phyloP scores from a whole-genome alignment of 495 filamentous ascomycete genomes.

The Massariosphaeria phaeospora region DNA sequence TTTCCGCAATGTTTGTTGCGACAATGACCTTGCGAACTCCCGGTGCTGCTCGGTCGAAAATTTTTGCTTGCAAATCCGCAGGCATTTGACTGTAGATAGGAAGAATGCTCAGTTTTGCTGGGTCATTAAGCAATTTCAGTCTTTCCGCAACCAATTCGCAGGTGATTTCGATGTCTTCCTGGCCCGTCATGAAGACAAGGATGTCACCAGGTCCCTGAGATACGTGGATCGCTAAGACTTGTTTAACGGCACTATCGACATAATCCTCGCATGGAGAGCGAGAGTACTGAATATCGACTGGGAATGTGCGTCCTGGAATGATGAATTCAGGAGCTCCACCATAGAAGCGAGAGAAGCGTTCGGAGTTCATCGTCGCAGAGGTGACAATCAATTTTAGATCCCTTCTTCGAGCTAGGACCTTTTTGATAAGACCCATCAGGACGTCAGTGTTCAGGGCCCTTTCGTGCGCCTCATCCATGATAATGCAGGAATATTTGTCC shows the following conservation, averaged over 20 bases:
- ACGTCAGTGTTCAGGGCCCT: conserved; percentile 96
- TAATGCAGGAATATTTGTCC: conserved; percentile 95
- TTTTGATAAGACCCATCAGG: conserved; percentile 95
- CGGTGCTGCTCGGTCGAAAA: conserved; percentile 85
- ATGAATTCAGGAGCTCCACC: conserved; percentile 97
- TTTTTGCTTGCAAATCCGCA: conserved; percentile 93
- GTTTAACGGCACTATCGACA: conserved; percentile 93
- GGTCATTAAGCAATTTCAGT: conserved; percentile 87
- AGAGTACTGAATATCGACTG: conserved; percentile 93
- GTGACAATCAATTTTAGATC: conserved; percentile 97
- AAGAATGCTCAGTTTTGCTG: conserved; percentile 87
- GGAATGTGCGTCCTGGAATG: conserved; percentile 95
- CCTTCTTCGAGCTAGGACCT: conserved; percentile 81
- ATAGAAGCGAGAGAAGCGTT: conserved; percentile 92
- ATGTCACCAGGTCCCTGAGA: conserved; percentile 90
- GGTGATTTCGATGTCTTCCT: conserved; percentile 96
- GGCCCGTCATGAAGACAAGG: conserved; percentile 98
- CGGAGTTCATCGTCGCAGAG: conserved; percentile 97
- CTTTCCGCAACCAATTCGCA: conserved; percentile 89
- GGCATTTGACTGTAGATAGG: conserved; percentile 99
- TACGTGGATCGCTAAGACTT: conserved; percentile 94
- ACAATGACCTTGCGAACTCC: conserved; percentile 97
- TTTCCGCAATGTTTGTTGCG: conserved; percentile 98
- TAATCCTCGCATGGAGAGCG: conserved; percentile 96
- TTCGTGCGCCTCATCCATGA: conserved; percentile 99